Evolutionary conservation across 495 filamentous ascomycete genomes (phyloP), one percentile per base, ranked within the genome.

Genomic region (Talaromyces adpressus): DNA sequence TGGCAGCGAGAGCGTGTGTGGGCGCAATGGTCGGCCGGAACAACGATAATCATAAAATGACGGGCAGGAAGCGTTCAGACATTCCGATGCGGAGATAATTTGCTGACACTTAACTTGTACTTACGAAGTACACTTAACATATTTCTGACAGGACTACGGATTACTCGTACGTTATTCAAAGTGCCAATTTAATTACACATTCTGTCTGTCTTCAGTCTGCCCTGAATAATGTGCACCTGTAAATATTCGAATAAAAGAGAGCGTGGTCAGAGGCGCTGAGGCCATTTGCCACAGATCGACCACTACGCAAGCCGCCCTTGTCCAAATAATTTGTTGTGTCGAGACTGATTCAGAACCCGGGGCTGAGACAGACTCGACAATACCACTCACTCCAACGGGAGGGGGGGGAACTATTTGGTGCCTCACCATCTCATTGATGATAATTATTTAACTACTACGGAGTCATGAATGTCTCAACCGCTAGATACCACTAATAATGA

Each of bases 11-110:
- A 39, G 22, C 57, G 18, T 18, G 49, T 56, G 52, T 56, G 52
- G 52, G 52, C 16, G 52, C 27, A 29, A 27, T 52, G 30, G 45
- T 34, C 60, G 60, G 60, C 60, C 60, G 60, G 60, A 62, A 62
- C n/a, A 62, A 62, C 47, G 47, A 62, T 62, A 52, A 52, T 52
- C 34, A 60, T 20, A 27, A 36, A 29, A 22, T 54, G 22, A 29
- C 22, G n/a, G 11, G 22, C 22, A 14, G 45, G 45, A 18, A 51
- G 20, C 20, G 32, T 20, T 25, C 23, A 29, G 14, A 29, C 51
- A 54, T 54, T 54, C 51, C 51, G 25, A 49, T 49, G 51, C 51
- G 51, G 25, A 54, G 11, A 54, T 29, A 16, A 23, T 29, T 54
- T 54, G 51, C 51, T 54, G 45, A 18, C 12, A 9, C 29, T 7